Evolutionary conservation across 2,329 filamentous ascomycete genomes (phyloP).

Genomic region (Cladophialophora chaetospira): DNA sequence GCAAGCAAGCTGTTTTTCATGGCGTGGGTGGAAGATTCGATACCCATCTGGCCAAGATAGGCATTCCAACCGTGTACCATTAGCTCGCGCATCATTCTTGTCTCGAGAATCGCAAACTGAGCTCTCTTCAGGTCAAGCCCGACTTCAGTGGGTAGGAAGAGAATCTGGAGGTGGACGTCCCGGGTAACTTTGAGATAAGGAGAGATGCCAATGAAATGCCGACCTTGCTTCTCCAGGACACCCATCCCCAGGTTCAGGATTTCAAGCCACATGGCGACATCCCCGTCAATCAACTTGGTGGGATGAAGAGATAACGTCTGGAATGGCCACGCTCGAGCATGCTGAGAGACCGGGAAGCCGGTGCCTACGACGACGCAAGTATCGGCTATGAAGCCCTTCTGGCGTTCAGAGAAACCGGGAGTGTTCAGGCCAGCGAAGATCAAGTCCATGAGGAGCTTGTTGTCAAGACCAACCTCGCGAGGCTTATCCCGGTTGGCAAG

Average conservation of each 20-base stretch:
- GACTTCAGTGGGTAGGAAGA: slow-evolving; percentile 18
- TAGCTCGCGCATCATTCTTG: slow-evolving; percentile 15
- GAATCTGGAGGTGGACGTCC: slow-evolving; percentile 20
- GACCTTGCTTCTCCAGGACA: slow-evolving; percentile 16
- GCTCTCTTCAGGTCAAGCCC: slow-evolving; percentile 18
- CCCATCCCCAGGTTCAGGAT: slow-evolving; percentile 25
- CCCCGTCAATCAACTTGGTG: slow-evolving; percentile 19
- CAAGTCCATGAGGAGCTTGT: slow-evolving; percentile 43
- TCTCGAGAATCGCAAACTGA: slow-evolving; percentile 20
- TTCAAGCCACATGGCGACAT: slow-evolving; percentile 30
- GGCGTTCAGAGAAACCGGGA: slow-evolving; percentile 48
- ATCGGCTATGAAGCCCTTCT: slow-evolving; percentile 31
- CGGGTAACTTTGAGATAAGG: slow-evolving; percentile 18
- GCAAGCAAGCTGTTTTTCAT: not conserved
- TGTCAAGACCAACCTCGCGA: slow-evolving; percentile 42
- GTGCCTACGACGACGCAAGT: slow-evolving; percentile 2
- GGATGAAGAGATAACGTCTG: slow-evolving; percentile 24
- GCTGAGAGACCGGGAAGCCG: slow-evolving; percentile 19
- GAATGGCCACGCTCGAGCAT: slow-evolving; percentile 31
- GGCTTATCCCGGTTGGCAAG: slow-evolving; percentile 38
- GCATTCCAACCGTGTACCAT: slow-evolving; percentile 22
- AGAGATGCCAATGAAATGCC: slow-evolving; percentile 12
- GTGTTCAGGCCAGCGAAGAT: slow-evolving; percentile 45
- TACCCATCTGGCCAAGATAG: slow-evolving; percentile 13
- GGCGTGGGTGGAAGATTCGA: not conserved